Evolutionary conservation across 345 rosid species (phyloP).

Genomic region (Triadica sebifera): DNA sequence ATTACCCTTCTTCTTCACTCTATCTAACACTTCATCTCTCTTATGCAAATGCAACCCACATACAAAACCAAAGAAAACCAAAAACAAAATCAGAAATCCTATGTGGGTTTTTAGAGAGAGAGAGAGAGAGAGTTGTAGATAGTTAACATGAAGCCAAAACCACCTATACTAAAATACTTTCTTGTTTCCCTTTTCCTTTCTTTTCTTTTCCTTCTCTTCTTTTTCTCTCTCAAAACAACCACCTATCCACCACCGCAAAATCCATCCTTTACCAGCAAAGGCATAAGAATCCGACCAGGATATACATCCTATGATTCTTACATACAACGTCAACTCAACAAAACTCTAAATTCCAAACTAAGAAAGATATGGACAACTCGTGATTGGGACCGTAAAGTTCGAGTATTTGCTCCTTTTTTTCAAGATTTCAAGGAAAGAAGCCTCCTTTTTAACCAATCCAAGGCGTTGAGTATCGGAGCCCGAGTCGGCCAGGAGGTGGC

Average conservation of each 20-base stretch:
- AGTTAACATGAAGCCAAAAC: slow-evolving; percentile 17
- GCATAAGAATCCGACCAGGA: slow-evolving; percentile 59
- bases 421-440: slow-evolving; percentile 25
- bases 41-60: too few relatives aligned
- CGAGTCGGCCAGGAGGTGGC: slow-evolving; percentile 93
- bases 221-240: slow-evolving; percentile 28
- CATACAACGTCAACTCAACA: slow-evolving; percentile 91
- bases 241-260: background rate
- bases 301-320: slow-evolving; percentile 77
- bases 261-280: background rate
- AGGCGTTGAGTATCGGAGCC: slow-evolving; percentile 75
- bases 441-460: slow-evolving; percentile 55
- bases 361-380: slow-evolving; percentile 74
- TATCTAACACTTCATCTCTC: too few relatives aligned
- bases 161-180: slow-evolving; percentile 32
- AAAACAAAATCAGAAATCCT: background rate
- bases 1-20: too few relatives aligned
- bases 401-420: slow-evolving; percentile 67
- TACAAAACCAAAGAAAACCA: too few relatives aligned
- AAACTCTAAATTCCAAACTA: slow-evolving; percentile 83
- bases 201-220: slow-evolving; percentile 42
- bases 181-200: slow-evolving; percentile 40
- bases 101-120: background rate
- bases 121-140: background rate
- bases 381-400: slow-evolving; percentile 84